These are phyloP conservation scores for Salvia hispanica DNA, from an alignment of 257 asterid genomes.

Conservation along the genomic window DNA sequence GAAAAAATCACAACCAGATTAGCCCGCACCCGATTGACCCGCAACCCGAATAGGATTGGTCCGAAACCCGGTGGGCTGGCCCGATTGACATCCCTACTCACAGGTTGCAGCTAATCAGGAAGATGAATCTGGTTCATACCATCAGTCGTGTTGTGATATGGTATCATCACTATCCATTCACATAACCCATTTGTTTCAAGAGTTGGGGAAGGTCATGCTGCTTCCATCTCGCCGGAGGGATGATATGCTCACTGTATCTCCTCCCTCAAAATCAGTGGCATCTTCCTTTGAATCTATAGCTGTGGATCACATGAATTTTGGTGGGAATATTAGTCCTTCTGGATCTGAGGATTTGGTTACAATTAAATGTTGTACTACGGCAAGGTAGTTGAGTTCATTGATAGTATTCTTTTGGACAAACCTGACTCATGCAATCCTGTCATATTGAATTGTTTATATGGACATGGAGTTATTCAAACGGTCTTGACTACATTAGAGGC, in stretches of 20 bases:
- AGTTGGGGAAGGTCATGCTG: conserved; percentile 91
- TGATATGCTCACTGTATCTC: conserved; percentile 73
- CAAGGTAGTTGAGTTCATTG: conserved; percentile 85
- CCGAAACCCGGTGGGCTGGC: too few species aligned
- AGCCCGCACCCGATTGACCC: too few species aligned
- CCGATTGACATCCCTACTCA: too few species aligned
- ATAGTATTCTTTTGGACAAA: conserved; percentile 77
- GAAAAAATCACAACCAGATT: too few species aligned
- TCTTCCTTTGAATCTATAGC: conserved; percentile 75
- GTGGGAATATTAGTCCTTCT: conserved; percentile 57
- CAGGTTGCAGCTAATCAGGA: conserved; percentile 49
- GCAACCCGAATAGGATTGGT: too few species aligned
- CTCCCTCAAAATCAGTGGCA: conserved; percentile 83
- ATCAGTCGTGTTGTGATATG: conserved; percentile 85
- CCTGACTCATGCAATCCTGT: conserved; percentile 89
- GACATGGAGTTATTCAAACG: conserved; percentile 74
- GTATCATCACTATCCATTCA: conserved; percentile 81
- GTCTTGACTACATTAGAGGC: conserved; percentile 91
- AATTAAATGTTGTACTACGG: conserved; percentile 82
- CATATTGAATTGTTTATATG: conserved; percentile 77
- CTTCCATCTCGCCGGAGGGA: conserved; percentile 95
- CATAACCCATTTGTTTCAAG: conserved; percentile 90
- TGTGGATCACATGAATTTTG: conserved; percentile 73
- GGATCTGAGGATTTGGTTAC: conserved; percentile 73
- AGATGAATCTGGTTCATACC: conserved; percentile 64